Evolutionary conservation across 768 basidiomycete species (phyloP).

Genomic region (Podaxis mareebaensis): DNA sequence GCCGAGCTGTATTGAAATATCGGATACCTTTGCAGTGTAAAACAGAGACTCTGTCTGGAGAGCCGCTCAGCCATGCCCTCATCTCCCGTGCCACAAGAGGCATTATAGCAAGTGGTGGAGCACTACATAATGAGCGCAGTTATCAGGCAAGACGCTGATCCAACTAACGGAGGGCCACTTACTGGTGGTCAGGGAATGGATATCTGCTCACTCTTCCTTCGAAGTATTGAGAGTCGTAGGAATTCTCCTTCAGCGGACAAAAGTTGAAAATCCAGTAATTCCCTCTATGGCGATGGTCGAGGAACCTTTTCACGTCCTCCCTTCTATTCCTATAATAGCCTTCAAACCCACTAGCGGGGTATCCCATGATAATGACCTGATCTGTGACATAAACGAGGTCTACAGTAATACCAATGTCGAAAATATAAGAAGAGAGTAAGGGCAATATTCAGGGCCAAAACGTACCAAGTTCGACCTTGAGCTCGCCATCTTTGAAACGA

Average conservation of each 20-base stretch:
- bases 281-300: slow-evolving; percentile 69
- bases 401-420: slow-evolving; percentile 1
- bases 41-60: slow-evolving; percentile 69
- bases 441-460: background rate
- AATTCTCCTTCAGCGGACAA: slow-evolving; percentile 79
- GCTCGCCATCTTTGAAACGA: slow-evolving; percentile 66
- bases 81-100: slow-evolving; percentile 76
- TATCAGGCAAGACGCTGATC: background rate
- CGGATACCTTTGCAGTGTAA: slow-evolving; percentile 81
- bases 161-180: slow-evolving; percentile 28
- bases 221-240: slow-evolving; percentile 71
- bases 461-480: slow-evolving; percentile 72
- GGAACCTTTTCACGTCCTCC: slow-evolving; percentile 73
- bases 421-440: background rate
- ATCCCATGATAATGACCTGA: slow-evolving; percentile 78
- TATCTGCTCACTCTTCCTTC: slow-evolving; percentile 77
- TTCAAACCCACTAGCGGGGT: slow-evolving; percentile 79
- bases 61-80: slow-evolving; percentile 65
- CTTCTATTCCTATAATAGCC: slow-evolving; percentile 78
- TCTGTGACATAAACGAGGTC: slow-evolving; percentile 75
- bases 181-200: slow-evolving; percentile 93
- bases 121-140: slow-evolving; percentile 36
- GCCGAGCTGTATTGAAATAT: background rate
- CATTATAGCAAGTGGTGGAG: slow-evolving; percentile 76
- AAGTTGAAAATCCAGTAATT: slow-evolving; percentile 92